phyloP scores from a whole-genome alignment of 495 filamentous ascomycete species.

The Jackrogersella multiformis region DNA sequence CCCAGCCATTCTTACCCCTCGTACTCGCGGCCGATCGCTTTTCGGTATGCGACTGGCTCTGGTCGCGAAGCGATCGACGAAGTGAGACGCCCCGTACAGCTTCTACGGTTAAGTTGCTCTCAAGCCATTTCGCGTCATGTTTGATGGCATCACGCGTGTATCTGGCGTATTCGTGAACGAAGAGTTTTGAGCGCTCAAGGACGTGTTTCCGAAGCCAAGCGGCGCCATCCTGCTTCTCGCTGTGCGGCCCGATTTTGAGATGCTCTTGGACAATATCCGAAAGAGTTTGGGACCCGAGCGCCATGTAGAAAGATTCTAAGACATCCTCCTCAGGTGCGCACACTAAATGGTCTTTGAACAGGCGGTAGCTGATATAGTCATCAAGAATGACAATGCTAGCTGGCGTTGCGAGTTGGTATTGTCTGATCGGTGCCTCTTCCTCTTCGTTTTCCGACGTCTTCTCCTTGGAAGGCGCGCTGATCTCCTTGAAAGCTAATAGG shows the following conservation, averaged over 20 bases:
- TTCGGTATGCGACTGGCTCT: constrained; percentile 70
- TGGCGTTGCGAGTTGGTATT: constrained; percentile 77
- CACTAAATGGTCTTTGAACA: constrained; percentile 83
- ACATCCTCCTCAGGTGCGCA: constrained; percentile 87
- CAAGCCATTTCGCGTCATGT: constrained; percentile 87
- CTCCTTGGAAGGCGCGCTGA: constrained; percentile 60
- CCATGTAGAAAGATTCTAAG: constrained; percentile 83
- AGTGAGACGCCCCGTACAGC: constrained; percentile 78
- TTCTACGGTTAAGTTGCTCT: constrained; percentile 82
- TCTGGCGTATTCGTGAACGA: constrained; percentile 74
- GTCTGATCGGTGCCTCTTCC: constrained; percentile 73
- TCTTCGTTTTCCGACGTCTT: constrained; percentile 69
- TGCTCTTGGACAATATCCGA: constrained; percentile 69
- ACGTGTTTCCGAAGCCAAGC: constrained; percentile 77
- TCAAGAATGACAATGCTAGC: constrained; percentile 81
- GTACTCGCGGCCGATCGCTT: constrained; percentile 70
- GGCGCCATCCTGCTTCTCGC: constrained; percentile 57
- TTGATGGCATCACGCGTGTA: constrained; percentile 73
- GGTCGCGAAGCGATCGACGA: constrained; percentile 74
- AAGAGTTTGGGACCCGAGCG: constrained; percentile 67
- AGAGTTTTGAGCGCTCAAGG: constrained; percentile 84
- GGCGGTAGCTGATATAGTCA: constrained; percentile 81
- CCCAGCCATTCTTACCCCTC: constrained; percentile 44
- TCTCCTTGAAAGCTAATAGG: constrained; percentile 81
- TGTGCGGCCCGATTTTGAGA: constrained; percentile 60